Base-by-base conservation (phyloP, 768 basidiomycete genomes). In the Hypholoma sublateritium region DNA sequence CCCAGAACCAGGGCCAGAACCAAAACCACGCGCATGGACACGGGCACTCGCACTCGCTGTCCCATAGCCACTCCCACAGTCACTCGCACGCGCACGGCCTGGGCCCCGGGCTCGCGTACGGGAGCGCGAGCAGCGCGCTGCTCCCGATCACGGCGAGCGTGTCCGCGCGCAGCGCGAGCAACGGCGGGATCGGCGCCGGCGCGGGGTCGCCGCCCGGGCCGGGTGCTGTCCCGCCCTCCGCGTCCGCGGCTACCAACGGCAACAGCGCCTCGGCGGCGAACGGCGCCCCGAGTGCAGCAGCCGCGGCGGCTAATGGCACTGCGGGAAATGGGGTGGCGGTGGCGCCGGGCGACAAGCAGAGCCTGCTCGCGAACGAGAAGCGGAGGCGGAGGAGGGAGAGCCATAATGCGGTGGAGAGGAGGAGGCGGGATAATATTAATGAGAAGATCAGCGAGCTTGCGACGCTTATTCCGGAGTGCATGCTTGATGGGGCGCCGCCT, bases 391-490 rank as follows among this genome's bases (percentile, higher is more conserved):
- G 94, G 48, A 73, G 94, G 57, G 94, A 95, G 72, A 88, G 85
- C 7, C 94, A 97, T 68, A 97, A 97, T 63, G 93, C 93, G 2
- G 94, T 97, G 61, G 94, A 97, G 75, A 77, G 94, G 16, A 73
- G 94, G 24, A 67, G 94, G 58, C 71, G 94, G 47, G 94, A 97
- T 67, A 95, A 95, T 69, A 97, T 97, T 70, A 97, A 97, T 72
- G 94, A 97, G 74, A 92, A 93, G 72, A 97, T 97, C 63, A 82
- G 83, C 37, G 94, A 97, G 69, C 82, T 97, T 1, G 89, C 94
- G 17, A 88, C 88, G 19, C 78, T 97, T 44, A 89, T 97, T 58
- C 94, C 94, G 1, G 93, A 93, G 69, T 87, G 87, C 64, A 79
- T 95, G 72, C 77, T 94, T 39, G 91, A 93, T 60, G 56, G 49